phyloP scores from a whole-genome alignment of 768 basidiomycete species.

The Tremella yokohamensis region DNA sequence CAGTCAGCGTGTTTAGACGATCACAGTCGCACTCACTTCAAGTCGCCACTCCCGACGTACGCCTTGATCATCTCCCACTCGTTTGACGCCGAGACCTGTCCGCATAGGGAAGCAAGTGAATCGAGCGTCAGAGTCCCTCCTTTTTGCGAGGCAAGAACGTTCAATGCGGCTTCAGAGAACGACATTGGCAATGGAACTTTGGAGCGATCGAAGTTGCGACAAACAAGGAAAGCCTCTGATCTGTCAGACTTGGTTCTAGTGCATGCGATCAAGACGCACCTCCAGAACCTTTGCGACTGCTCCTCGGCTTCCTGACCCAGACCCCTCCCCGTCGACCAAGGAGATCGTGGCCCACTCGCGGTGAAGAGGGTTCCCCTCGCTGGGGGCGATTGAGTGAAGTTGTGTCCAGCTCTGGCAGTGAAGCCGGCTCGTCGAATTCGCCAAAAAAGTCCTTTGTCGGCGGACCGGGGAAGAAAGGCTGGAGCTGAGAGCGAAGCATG shows the following conservation, averaged over 20 bases:
- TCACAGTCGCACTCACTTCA: conserved; percentile 30
- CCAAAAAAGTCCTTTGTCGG: neutral
- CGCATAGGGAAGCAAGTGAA: conserved; percentile 27
- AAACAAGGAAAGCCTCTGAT: conserved; percentile 54
- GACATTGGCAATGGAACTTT: conserved; percentile 37
- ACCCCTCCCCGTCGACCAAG: conserved; percentile 51
- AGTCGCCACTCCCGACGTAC: conserved; percentile 45
- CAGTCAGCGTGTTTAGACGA: too few relatives aligned
- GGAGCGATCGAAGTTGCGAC: conserved; percentile 50
- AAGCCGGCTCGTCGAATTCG: conserved; percentile 23
- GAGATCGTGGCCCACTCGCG: conserved; percentile 26
- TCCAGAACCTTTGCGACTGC: conserved; percentile 52
- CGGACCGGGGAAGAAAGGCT: conserved; percentile 51
- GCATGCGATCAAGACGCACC: conserved; percentile 41
- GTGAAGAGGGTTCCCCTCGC: neutral
- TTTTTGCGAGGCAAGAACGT: conserved; percentile 24
- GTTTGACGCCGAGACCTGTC: neutral
- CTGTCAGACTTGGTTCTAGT: neutral
- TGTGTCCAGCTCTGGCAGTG: conserved; percentile 2
- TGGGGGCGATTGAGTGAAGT: neutral
- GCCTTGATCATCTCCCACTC: conserved; percentile 43
- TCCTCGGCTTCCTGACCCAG: conserved; percentile 54
- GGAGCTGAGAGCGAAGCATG: conserved; percentile 52
- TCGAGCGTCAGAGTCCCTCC: conserved; percentile 43
- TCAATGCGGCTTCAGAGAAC: conserved; percentile 28